Percentiles rank a stretch among this genome's conserved stretches.
Evolutionary conservation across 116 monocot species (phyloP).

Genomic region (Phalaenopsis hybrid): DNA sequence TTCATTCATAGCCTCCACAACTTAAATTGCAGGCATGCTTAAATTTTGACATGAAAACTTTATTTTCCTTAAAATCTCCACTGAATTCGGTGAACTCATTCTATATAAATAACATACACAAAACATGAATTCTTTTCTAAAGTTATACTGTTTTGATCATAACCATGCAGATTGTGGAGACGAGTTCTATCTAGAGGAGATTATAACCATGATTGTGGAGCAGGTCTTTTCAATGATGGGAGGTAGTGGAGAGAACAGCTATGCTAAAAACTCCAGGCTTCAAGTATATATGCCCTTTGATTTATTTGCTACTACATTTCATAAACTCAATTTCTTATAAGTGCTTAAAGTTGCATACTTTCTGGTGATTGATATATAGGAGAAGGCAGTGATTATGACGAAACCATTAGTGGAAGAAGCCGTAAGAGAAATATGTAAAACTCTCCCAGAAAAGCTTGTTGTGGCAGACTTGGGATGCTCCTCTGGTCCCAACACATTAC

Average conservation of each 20-base stretch:
- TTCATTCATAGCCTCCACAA: too few species aligned
- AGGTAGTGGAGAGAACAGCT: constrained; percentile 23
- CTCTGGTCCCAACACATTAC: constrained; percentile 30
- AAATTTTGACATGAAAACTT: too few species aligned
- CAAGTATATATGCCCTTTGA: constrained; percentile 12
- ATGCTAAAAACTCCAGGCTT: constrained; percentile 26
- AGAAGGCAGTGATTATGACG: constrained; percentile 22
- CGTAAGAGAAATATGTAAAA: constrained; percentile 4
- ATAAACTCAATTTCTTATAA: too few species aligned
- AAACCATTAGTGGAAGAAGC: constrained; percentile 29
- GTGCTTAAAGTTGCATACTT: background rate
- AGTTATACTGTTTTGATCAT: too few species aligned
- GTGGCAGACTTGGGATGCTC: constrained; percentile 34
- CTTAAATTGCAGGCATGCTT: background rate
- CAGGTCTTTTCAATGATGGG: constrained; percentile 19
- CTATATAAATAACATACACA: too few species aligned
- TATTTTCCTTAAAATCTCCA: too few species aligned
- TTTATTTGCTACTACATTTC: too few species aligned
- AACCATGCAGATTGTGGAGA: background rate
- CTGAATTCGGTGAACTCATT: too few species aligned
- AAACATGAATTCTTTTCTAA: too few species aligned
- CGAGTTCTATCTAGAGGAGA: too few species aligned
- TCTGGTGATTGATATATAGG: constrained; percentile 11
- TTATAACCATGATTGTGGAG: constrained; percentile 7
- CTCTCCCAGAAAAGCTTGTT: constrained; percentile 14